Percentiles rank a stretch among this genome's conserved stretches.
Evolutionary conservation across 768 basidiomycete species (phyloP).

Genomic region (Candolleomyces aberdarensis): DNA sequence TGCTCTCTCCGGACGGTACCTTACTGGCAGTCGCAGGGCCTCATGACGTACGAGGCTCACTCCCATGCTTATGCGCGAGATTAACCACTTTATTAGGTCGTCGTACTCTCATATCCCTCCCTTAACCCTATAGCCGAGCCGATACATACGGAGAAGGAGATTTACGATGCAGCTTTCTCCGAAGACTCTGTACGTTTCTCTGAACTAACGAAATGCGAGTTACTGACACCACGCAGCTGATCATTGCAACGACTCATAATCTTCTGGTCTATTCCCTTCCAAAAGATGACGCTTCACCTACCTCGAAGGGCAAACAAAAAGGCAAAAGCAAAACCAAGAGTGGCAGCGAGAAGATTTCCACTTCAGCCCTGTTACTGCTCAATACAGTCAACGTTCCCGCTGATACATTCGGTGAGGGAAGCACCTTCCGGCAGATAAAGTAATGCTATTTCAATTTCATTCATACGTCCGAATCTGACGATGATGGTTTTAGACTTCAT

Average conservation of each 20-base stretch:
- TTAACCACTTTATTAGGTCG: slow-evolving; percentile 38
- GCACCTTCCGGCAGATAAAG: slow-evolving; percentile 68
- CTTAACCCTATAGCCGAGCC: slow-evolving; percentile 46
- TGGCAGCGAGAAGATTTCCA: slow-evolving; percentile 9
- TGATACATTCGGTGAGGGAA: slow-evolving; percentile 43
- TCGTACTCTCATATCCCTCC: slow-evolving; percentile 63
- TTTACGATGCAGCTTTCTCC: slow-evolving; percentile 85
- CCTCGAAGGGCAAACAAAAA: slow-evolving; percentile 43
- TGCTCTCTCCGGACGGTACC: slow-evolving; percentile 66
- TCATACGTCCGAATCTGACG: background rate
- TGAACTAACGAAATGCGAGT: background rate
- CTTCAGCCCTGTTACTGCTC: slow-evolving; percentile 35
- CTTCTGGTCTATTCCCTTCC: slow-evolving; percentile 64
- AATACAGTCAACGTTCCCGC: slow-evolving; percentile 54
- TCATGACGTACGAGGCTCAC: slow-evolving; percentile 52
- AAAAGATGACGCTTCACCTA: slow-evolving; percentile 13
- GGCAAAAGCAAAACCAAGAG: slow-evolving; percentile 20
- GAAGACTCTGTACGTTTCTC: slow-evolving; percentile 47
- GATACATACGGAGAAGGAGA: slow-evolving; percentile 67
- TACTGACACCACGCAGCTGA: slow-evolving; percentile 41
- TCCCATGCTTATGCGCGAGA: background rate
- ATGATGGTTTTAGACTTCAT: slow-evolving; percentile 44
- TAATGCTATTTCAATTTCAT: slow-evolving; percentile 12
- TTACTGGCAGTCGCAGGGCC: slow-evolving; percentile 72
- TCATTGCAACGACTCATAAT: slow-evolving; percentile 62